Evolutionary conservation across 345 rosid species (phyloP), one percentile per base, ranked within the genome.

Genomic region (Citrus maxima): DNA sequence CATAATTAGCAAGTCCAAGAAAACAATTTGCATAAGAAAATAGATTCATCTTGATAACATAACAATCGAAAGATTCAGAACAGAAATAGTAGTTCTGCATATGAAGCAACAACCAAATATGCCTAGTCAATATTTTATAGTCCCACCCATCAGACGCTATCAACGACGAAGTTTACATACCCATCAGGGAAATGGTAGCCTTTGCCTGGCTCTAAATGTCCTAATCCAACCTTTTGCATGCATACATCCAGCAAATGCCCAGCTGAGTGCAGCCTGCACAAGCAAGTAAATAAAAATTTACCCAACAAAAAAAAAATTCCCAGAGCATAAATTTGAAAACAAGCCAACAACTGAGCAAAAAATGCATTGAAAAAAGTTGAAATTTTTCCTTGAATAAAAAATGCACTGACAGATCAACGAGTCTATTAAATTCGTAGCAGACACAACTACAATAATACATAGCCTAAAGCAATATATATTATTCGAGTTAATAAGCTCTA

Each of bases 121-220:
- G 54, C 4, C 3, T 10, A 10, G 4, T 42, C 49, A 42, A 42
- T 42, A 10, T 10, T 46, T 46, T 3, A 4, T 4, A 25, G 34
- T 62, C 51, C 18, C 34, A 38, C 21, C 54, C 30, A 38, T 12
- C 54, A 59, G 25, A 66, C 12, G 65, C 7, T n/a, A 69, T 59
- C 54, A 70, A 22, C 63, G 8, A 69, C 10, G 6, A 5, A 51
- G 65, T 22, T 35, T 58, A 28, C 83, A 60, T 90, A 94, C 97
- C 97, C 92, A 76, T 93, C 95, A 1, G 95, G 94, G 63, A 93
- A 93, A 88, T 95, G 98, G 81, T 93, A 90, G 40, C 90, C 95
- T 86, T 95, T 95, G n/a, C 87, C 87, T 6, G 97, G 90, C 84
- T 89, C 89, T 76, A 91, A 80, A 85, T 91, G 89, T 60, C 89